Base-by-base conservation (phyloP, 2,329 filamentous ascomycete species). In the Pyrenophora tritici-repentis region DNA sequence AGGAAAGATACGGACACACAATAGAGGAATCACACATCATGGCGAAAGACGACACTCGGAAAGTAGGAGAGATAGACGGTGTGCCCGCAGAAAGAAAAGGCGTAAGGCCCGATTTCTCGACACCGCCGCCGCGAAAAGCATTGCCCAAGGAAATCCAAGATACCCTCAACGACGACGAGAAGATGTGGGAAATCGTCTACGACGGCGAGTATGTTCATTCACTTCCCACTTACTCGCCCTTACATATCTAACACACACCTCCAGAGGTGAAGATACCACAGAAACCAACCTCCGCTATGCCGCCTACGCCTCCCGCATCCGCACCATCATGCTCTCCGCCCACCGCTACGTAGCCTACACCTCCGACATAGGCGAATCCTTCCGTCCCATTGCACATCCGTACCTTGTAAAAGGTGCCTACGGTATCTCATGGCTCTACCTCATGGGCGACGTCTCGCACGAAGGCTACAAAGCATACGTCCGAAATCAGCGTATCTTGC, bases 341-440 rank as follows among this genome's bases (percentile, higher is more conserved):
- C 94, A 97, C 68, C 87, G 94, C 67, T 99, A 99, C 69, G 91
- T 99, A 41, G 94, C 94, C 49, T 99, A 99, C 73, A 97, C 94
- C 0, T 92, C 88, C 16, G 93, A 97, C 67, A 93, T 99, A 58
- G 94, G 94, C 71, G 94, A 99, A 75, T 95, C 90, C 0, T 99
- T 99, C 76, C 86, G 94, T 2, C 94, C 94, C 0, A 83, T 99
- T 33, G 92, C 93, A 3, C 92, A 97, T 70, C 93, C 91, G 0
- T 86, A 82, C 65, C 76, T 95, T 3, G 88, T 99, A 9, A 84
- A 87, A 52, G 80, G 84, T 40, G 94, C 94, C 5, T 99, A 99
- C 70, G 93, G 85, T 41, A 79, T 99, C 35, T 96, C 90, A 2
- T 97, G 94, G 94, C 80, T 89, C 9, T 99, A 99, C 68, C 83